Evolutionary conservation across 768 basidiomycete genomes (phyloP), one percentile per base, ranked within the genome.

Genomic region (Lactarius vividus): DNA sequence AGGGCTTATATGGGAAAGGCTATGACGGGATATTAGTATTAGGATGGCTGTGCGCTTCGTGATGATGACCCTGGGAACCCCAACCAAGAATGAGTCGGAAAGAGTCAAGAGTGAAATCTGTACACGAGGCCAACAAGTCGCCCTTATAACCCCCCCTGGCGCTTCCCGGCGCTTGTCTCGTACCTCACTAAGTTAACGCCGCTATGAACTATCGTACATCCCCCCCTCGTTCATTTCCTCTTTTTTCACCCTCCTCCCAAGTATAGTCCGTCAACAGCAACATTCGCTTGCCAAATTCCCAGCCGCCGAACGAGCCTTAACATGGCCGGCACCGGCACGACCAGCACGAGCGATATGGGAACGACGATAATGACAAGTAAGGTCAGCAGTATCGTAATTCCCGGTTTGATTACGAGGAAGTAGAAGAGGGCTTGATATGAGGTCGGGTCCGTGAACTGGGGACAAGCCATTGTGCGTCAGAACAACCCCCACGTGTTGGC

Each of bases 341-440:
- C 74, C 3, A 91, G 79, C 33, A 82, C 74, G 13, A 90, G 76
- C 20, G 83, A 76, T 1, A 88, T 81, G 0, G 91, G 77, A 28
- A 86, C 83, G 63, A 90, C 66, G 16, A 83, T 75, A 18, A 90
- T 44, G 58, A 91, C 73, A 26, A 78, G 69, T 16, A 91, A 73
- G 6, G 84, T 82, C 40, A 92, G 77, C 20, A 88, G 77, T 31
- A 94, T 75, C 1, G 91, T 91, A 74, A 93, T 89, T 35, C 85
- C 81, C 2, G 92, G 90, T 74, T 94, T 94, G 79, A 94, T 86
- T 58, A 93, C 89, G 66, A 94, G 82, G 77, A 94, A 94, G 74
- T 94, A 93, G 80, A 94, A 93, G 3, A 94, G 81, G 0, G 92
- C 88, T 77, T 90, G 89, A 75, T 91, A 93, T 20, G 91, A 89